Base-by-base conservation (phyloP, 2,329 filamentous ascomycete genomes). In the Ceratocystis alfenasii region DNA sequence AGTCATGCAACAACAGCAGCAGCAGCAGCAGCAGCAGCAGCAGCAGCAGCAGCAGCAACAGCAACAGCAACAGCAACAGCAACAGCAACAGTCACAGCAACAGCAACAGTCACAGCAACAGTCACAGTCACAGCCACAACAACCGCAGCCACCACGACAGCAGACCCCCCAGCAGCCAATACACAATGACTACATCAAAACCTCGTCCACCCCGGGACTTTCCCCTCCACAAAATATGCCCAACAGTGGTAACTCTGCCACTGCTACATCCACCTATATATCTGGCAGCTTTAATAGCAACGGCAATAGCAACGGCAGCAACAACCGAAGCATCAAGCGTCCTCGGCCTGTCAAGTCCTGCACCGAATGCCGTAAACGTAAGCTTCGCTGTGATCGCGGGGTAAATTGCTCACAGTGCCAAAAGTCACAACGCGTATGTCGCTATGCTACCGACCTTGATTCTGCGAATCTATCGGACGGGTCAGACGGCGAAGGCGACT, bases 351-450 rank as follows among this genome's bases (percentile, higher is more conserved):
- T 82, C 68, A 83, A 83, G 71, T 82, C 80, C 2, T 83, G 81
- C 71, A 79, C 79, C 66, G 79, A 81, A 69, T 83, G 82, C 70
- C 77, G 82, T 65, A 83, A 83, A 71, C 77, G 82, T 70, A 84
- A 83, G 71, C 73, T 83, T 4, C 77, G 78, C 67, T 85, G 82
- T 72, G 81, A 84, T 71, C 78, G 82, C 57, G 75, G 78, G n/a
- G 75, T 77, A 55, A 81, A 81, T 3, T 85, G 82, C 70, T 80
- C 80, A 5, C 81, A 84, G 71, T 85, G 82, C 71, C 79, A 81
- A 63, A 83, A 81, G 71, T 81, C 80, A n/a, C 78, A 77, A 69
- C 79, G 81, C 45, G 70, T 73, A 48, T 84, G 81, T 74, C 79
- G 76, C 69, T 84, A 83, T 69, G 50, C 64, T n/a, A 75, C 79